Conservation (phyloP, 345 rosid species). For the Boechera divaricarpa region DNA sequence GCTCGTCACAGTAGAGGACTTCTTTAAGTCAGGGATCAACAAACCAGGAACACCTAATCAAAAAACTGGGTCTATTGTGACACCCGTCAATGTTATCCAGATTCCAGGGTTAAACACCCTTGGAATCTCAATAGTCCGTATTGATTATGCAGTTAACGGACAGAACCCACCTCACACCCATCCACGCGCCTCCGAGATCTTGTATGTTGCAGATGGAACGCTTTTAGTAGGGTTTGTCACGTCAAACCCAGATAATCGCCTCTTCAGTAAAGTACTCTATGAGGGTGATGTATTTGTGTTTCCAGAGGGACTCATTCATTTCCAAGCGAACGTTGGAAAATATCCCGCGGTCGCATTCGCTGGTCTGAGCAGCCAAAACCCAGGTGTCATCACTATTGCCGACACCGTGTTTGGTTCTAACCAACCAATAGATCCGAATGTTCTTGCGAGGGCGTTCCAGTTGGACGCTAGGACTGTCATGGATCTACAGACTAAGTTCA, state of each 20-base stretch:
- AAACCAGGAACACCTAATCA: not conserved
- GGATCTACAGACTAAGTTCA: slow-evolving; percentile 30
- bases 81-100: not conserved
- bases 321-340: slow-evolving; percentile 2
- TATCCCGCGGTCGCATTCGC: slow-evolving; percentile 22
- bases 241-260: not conserved
- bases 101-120: slow-evolving; percentile 35
- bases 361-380: slow-evolving; percentile 30
- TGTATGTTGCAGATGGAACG: slow-evolving; percentile 5
- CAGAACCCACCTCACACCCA: slow-evolving; percentile 40
- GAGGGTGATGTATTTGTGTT: slow-evolving; percentile 27
- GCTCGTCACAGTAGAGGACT: not conserved
- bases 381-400: slow-evolving; percentile 11
- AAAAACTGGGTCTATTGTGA: not conserved
- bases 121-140: slow-evolving; percentile 34
- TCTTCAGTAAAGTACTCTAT: not conserved
- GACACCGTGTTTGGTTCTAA: slow-evolving; percentile 21
- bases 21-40: not conserved
- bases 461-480: not conserved
- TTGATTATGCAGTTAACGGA: slow-evolving; percentile 20
- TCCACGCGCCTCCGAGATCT: slow-evolving; percentile 38
- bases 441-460: slow-evolving; percentile 26
- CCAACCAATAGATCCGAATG: not conserved
- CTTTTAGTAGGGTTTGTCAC: slow-evolving; percentile 28
- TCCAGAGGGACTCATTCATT: slow-evolving; percentile 35